phyloP scores from a whole-genome alignment of 306 rosid species.

The Vicia villosa region DNA sequence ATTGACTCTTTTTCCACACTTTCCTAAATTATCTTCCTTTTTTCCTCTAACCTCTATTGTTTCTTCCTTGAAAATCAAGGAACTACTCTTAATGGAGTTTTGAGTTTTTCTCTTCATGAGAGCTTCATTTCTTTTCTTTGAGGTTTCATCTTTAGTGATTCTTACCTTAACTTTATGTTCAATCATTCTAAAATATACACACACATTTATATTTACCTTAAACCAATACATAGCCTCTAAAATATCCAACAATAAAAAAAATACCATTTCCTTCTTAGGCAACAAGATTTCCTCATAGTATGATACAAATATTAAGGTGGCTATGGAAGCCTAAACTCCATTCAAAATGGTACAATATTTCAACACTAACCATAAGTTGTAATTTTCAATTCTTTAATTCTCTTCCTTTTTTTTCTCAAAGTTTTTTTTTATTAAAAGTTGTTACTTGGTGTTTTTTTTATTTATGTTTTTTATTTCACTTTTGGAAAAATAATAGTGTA shows the following conservation, averaged over 20 bases:
- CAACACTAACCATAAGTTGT: not conserved
- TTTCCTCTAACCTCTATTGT: not conserved
- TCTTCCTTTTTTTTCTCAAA: not conserved
- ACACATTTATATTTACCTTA: conserved; percentile 1
- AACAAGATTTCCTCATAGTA: conserved; percentile 3
- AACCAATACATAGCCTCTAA: conserved; percentile 25
- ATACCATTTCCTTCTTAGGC: conserved; percentile 19
- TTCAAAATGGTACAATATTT: conserved; percentile 56
- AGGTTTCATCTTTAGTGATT: conserved; percentile 50
- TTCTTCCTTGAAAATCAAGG: not conserved
- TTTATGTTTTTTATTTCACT: conserved; percentile 28
- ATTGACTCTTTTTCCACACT: not conserved
- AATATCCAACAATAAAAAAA: conserved; percentile 33
- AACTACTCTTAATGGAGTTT: not conserved
- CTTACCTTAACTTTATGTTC: conserved; percentile 48
- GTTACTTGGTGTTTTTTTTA: not conserved
- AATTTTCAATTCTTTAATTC: not conserved
- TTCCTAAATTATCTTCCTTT: not conserved
- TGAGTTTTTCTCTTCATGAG: conserved; percentile 17
- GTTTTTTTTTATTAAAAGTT: too few species aligned
- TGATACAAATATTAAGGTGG: conserved; percentile 53
- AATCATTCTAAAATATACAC: conserved; percentile 20
- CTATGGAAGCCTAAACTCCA: conserved; percentile 61
- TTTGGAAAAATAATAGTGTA: conserved; percentile 49
- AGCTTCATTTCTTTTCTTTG: conserved; percentile 50